Conservation (phyloP, 805 yeast genomes). For the Diddensiella transvaalensis region DNA sequence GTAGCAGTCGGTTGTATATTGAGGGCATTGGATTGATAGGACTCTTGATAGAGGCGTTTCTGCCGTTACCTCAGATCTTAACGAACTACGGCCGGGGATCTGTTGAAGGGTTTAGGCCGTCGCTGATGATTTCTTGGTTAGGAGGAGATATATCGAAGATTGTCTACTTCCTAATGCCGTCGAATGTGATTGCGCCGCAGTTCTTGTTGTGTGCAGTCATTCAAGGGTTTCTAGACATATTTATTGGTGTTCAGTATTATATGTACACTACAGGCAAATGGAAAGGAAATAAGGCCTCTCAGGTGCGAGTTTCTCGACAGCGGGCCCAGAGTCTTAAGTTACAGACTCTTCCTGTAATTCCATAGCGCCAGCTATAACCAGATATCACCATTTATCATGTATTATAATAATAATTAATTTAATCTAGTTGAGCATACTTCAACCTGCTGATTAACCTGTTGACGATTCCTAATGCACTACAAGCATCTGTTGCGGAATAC, state of each 20-base stretch:
- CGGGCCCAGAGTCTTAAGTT: conserved; percentile 24
- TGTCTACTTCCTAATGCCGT: conserved; percentile 18
- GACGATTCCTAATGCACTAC: too few species aligned
- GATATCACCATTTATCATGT: too few species aligned
- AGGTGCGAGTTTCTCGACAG: conserved; percentile 19
- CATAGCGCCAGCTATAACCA: too few species aligned
- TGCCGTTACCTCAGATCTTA: conserved; percentile 53
- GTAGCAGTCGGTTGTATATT: conserved; percentile 39
- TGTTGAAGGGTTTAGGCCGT: conserved; percentile 73
- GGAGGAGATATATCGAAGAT: conserved; percentile 79
- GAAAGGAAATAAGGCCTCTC: conserved; percentile 12
- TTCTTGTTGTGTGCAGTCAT: conserved; percentile 27
- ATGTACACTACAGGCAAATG: conserved; percentile 25
- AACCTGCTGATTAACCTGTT: too few species aligned
- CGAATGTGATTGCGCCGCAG: conserved; percentile 24
- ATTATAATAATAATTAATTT: too few species aligned
- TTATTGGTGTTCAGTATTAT: conserved; percentile 27
- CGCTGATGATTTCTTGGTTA: conserved; percentile 77
- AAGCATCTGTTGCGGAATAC: too few species aligned
- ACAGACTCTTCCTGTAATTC: conserved; percentile 4
- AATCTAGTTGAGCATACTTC: too few species aligned
- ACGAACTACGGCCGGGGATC: conserved; percentile 75
- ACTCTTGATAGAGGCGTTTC: conserved; percentile 47
- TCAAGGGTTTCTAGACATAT: conserved; percentile 24
- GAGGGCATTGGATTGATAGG: conserved; percentile 57